Conservation (phyloP, 192 early-diverging fungal species). For the Geranomyces michiganensis region DNA sequence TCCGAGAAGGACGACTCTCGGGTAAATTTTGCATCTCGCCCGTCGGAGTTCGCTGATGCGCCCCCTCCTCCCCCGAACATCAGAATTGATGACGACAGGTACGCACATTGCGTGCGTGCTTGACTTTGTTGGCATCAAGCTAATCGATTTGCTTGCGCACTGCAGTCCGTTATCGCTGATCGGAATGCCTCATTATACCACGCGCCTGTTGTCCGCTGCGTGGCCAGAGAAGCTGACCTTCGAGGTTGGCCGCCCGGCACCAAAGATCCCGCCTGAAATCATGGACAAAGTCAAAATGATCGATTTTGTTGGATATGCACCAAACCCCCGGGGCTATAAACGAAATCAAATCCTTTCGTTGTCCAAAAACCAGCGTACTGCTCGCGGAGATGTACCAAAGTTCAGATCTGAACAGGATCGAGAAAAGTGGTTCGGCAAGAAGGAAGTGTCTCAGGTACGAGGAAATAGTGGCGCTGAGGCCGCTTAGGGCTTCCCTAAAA, state of each 20-base stretch:
- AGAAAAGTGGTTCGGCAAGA: conserved; percentile 60
- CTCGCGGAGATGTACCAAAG: conserved; percentile 65
- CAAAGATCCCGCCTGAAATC: conserved; percentile 74
- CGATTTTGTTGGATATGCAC: conserved; percentile 93
- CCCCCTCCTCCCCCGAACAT: conserved; percentile 47
- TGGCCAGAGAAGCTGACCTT: conserved; percentile 71
- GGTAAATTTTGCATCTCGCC: conserved; percentile 69
- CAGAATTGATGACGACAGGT: conserved; percentile 60
- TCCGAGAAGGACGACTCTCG: conserved; percentile 62
- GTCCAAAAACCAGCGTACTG: conserved; percentile 47
- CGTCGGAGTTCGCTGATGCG: conserved; percentile 55
- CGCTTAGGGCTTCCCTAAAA: too few species aligned
- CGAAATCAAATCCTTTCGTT: conserved; percentile 66
- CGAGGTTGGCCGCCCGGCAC: conserved; percentile 74
- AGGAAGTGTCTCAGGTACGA: conserved; percentile 3
- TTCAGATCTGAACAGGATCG: conserved; percentile 81
- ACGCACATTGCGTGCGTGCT: conserved; percentile 1
- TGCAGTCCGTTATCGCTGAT: conserved; percentile 69
- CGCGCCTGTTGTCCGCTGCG: conserved; percentile 71
- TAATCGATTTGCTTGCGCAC: not conserved
- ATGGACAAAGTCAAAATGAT: conserved; percentile 81
- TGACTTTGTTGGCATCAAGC: not conserved
- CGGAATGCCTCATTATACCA: conserved; percentile 77
- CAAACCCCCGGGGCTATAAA: conserved; percentile 72
- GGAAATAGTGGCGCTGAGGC: not conserved